phyloP scores from a whole-genome alignment of 306 rosid species.

The Vigna angularis region DNA sequence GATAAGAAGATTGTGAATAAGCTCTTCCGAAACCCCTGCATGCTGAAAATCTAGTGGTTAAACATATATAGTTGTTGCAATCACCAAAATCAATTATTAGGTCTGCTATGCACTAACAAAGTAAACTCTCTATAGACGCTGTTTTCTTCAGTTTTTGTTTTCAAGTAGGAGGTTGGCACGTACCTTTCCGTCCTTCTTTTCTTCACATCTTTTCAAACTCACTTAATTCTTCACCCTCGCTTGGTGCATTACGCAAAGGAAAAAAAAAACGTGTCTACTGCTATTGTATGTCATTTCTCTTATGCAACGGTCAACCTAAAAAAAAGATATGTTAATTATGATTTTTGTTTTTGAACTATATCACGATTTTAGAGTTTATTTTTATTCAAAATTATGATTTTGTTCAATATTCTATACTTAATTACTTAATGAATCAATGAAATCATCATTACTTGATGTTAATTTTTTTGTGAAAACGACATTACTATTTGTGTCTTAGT shows the following conservation, averaged over 20 bases:
- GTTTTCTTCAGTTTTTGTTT: constrained; percentile 14
- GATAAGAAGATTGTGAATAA: not conserved
- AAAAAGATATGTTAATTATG: no score
- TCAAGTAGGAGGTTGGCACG: constrained; percentile 7
- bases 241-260: not conserved
- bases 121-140: not conserved
- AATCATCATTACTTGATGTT: no score
- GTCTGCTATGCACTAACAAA: not conserved
- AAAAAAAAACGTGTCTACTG: not conserved
- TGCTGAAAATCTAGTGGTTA: not conserved
- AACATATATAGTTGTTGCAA: not conserved
- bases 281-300: not conserved
- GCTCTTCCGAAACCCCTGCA: not conserved
- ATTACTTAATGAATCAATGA: no score
- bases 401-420: no score
- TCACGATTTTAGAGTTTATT: no score
- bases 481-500: no score
- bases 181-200: not conserved
- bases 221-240: not conserved
- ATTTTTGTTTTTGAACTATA: no score
- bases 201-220: constrained; percentile 4
- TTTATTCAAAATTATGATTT: no score
- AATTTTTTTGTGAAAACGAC: no score
- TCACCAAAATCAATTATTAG: not conserved
- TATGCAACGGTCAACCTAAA: no score